A percentile compares a stretch with the other conserved stretches of the same genome.
These are phyloP conservation scores for Alternaria arbusti DNA, from an alignment of 2,329 filamentous ascomycete genomes.

Conservation along the genomic window DNA sequence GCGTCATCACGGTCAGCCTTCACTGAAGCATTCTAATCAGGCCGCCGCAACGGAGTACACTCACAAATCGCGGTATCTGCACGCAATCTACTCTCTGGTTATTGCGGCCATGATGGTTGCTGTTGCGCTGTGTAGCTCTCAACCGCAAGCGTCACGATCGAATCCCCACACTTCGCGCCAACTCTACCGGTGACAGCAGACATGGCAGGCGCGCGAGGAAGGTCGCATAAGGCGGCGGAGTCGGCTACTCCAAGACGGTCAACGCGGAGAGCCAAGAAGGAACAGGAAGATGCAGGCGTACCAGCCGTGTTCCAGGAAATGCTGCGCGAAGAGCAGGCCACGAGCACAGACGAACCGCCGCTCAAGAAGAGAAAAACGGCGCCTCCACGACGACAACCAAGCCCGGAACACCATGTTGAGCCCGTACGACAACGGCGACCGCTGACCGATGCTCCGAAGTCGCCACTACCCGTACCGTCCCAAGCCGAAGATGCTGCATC, in stretches of 20 bases:
- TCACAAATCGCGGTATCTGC: neutral
- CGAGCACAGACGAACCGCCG: slow-evolving; percentile 40
- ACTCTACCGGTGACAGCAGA: neutral
- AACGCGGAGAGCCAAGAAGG: slow-evolving; percentile 26
- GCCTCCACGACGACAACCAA: slow-evolving; percentile 7
- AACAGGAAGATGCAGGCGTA: slow-evolving; percentile 37
- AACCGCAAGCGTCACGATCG: neutral
- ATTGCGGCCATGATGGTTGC: neutral
- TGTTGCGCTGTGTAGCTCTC: neutral
- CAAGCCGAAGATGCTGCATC: slow-evolving; percentile 8
- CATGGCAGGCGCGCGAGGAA: slow-evolving; percentile 40
- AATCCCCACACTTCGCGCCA: slow-evolving; percentile 1
- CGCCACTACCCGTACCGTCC: slow-evolving; percentile 11
- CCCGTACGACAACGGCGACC: neutral
- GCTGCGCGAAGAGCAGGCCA: slow-evolving; percentile 50
- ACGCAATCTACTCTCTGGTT: neutral
- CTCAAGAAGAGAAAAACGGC: slow-evolving; percentile 48
- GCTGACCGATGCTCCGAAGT: neutral
- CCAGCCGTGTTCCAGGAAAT: slow-evolving; percentile 56
- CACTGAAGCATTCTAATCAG: neutral
- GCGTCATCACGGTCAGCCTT: slow-evolving; percentile 8
- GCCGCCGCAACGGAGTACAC: neutral
- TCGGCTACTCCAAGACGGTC: slow-evolving; percentile 29
- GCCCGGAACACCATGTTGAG: neutral
- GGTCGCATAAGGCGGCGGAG: slow-evolving; percentile 26